A percentile compares a stretch with the other conserved stretches of the same genome.
phyloP scores from a whole-genome alignment of 257 asterid genomes.

The Scutellaria minor region DNA sequence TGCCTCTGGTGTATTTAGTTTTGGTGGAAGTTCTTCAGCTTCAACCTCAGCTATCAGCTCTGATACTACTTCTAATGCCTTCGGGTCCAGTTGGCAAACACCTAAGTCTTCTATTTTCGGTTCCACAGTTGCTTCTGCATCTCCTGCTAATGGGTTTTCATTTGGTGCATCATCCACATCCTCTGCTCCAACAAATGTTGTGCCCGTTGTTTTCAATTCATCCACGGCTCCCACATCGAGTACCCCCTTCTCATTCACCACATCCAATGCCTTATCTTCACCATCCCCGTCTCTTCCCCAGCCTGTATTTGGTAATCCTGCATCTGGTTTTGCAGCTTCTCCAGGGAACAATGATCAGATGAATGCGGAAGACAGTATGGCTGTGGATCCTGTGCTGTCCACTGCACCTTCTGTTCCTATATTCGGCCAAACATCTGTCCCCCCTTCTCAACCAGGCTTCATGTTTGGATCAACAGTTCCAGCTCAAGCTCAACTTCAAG shows the following conservation, averaged over 20 bases:
- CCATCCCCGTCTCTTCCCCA: constrained; percentile 29
- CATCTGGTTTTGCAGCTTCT: constrained; percentile 42
- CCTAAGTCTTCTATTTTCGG: constrained; percentile 46
- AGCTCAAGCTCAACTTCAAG: constrained; percentile 46
- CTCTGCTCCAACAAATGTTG: too few relatives aligned
- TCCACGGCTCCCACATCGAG: constrained; percentile 40
- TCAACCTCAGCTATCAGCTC: constrained; percentile 49
- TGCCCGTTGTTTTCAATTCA: too few relatives aligned
- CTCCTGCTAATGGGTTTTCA: constrained; percentile 52
- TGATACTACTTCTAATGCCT: constrained; percentile 39
- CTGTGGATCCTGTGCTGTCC: constrained; percentile 75
- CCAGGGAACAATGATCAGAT: constrained; percentile 61
- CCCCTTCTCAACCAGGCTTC: constrained; percentile 54
- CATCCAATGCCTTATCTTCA: constrained; percentile 43
- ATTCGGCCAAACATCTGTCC: constrained; percentile 54
- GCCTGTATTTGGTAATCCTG: constrained; percentile 41
- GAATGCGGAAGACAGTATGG: constrained; percentile 84
- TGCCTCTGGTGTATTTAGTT: constrained; percentile 35
- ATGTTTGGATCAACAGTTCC: constrained; percentile 52
- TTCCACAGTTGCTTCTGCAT: constrained; percentile 41
- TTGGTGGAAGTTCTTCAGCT: constrained; percentile 49
- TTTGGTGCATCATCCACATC: constrained; percentile 51
- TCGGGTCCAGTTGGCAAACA: constrained; percentile 54
- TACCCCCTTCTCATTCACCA: constrained; percentile 45
- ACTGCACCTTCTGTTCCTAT: constrained; percentile 38